phyloP scores from a whole-genome alignment of 176 grass and related monocot genomes.

The Luzula sylvatica region DNA sequence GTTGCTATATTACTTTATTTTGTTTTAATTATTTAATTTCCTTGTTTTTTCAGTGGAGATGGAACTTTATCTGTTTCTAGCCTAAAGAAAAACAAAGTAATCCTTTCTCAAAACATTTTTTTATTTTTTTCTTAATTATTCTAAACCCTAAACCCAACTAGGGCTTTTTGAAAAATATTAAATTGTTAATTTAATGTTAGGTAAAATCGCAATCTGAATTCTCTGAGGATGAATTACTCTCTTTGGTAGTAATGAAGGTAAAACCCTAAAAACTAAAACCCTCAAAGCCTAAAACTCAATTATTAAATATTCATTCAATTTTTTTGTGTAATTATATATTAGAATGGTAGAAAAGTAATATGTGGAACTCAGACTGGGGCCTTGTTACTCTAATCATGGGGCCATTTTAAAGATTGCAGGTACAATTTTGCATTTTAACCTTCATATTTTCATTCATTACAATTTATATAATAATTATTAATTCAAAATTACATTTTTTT shows the following conservation, averaged over 20 bases:
- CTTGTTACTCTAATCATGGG: constrained; percentile 82
- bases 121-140: background rate
- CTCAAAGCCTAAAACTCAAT: too few species aligned
- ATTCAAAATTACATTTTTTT: constrained; percentile 10
- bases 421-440: constrained; percentile 14
- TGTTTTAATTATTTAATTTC: constrained; percentile 3
- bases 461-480: constrained; percentile 8
- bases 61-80: constrained; percentile 80
- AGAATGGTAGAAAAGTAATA: constrained; percentile 56
- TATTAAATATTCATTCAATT: too few species aligned
- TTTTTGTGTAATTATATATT: too few species aligned
- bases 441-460: background rate
- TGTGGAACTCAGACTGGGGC: constrained; percentile 87
- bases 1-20: background rate
- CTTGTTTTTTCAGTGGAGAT: constrained; percentile 55
- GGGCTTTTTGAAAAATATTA: constrained; percentile 24
- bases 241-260: constrained; percentile 9
- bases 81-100: constrained; percentile 74
- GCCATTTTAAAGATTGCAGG: constrained; percentile 97
- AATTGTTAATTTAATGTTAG: constrained; percentile 24
- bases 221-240: constrained; percentile 91
- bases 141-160: too few species aligned
- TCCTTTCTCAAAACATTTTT: constrained; percentile 15
- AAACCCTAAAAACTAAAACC: too few species aligned
- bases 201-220: constrained; percentile 80